phyloP scores from a whole-genome alignment of 805 yeast genomes.

The Saturnispora zaruensis region DNA sequence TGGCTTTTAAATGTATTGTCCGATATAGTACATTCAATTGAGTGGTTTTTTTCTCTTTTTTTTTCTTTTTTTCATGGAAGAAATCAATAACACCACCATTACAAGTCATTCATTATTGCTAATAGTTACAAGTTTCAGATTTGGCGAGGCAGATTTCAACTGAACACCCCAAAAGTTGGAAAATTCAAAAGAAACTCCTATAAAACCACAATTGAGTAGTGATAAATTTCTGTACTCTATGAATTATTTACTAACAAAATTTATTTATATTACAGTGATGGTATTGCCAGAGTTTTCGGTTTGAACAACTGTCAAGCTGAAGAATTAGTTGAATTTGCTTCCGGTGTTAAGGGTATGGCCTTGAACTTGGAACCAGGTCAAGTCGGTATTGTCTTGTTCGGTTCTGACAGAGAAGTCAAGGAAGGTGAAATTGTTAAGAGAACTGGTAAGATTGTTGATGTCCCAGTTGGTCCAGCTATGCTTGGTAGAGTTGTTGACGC shows the following conservation, averaged over 20 bases:
- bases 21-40: background rate
- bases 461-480: slow-evolving; percentile 96
- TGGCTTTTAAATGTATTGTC: background rate
- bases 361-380: slow-evolving; percentile 99
- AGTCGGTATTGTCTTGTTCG: slow-evolving; percentile 99
- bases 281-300: slow-evolving; percentile 99
- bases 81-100: background rate
- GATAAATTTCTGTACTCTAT: slow-evolving; percentile 2
- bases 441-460: slow-evolving; percentile 99
- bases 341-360: slow-evolving; percentile 99
- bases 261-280: slow-evolving; percentile 59
- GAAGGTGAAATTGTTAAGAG: slow-evolving; percentile 99
- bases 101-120: no score
- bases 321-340: slow-evolving; percentile 97
- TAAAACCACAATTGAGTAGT: background rate
- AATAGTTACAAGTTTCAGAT: background rate
- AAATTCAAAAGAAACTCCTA: no score
- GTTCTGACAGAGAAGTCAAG: slow-evolving; percentile 96
- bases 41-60: background rate
- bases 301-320: slow-evolving; percentile 99
- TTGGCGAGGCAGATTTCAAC: background rate
- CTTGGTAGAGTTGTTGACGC: slow-evolving; percentile 99
- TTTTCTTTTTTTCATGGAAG: background rate
- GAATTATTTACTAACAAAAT: slow-evolving; percentile 2
- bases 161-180: no score